These are phyloP conservation scores for Sphaerobolus stellatus DNA, from an alignment of 1,284 basidiomycete species.

Conservation along the genomic window DNA sequence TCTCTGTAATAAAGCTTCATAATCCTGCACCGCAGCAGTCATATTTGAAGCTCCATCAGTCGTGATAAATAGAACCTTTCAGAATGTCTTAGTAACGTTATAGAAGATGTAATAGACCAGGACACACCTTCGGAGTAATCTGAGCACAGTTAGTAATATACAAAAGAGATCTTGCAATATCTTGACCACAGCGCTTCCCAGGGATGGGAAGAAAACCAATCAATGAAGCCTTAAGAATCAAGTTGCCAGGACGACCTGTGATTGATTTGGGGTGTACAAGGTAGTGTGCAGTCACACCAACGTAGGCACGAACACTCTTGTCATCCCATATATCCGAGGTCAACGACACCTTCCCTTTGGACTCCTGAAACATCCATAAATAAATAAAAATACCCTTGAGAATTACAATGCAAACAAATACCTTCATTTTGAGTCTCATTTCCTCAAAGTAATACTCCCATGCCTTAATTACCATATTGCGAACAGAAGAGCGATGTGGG, in stretches of 20 bases:
- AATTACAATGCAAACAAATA: not conserved
- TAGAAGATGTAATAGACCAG: not conserved
- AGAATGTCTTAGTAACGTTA: too few relatives aligned
- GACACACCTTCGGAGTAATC: slow-evolving; percentile 11
- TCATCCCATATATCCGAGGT: slow-evolving; percentile 37
- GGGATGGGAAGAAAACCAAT: slow-evolving; percentile 33
- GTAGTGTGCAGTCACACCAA: slow-evolving; percentile 38
- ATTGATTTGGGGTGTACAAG: slow-evolving; percentile 18
- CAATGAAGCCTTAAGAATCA: slow-evolving; percentile 25
- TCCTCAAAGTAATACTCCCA: too few relatives aligned
- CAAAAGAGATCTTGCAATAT: slow-evolving; percentile 30
- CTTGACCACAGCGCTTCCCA: slow-evolving; percentile 31
- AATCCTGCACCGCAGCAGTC: not conserved
- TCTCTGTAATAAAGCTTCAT: not conserved
- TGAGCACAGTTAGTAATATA: slow-evolving; percentile 23
- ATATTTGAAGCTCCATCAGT: slow-evolving; percentile 3
- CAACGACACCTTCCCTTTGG: slow-evolving; percentile 33
- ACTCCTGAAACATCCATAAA: slow-evolving; percentile 18
- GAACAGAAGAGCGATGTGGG: too few relatives aligned
- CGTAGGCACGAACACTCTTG: slow-evolving; percentile 30
- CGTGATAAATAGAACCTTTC: not conserved
- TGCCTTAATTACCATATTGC: too few relatives aligned
- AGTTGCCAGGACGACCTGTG: slow-evolving; percentile 15
- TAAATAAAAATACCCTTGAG: slow-evolving; percentile 9
- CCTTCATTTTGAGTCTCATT: too few relatives aligned